Evolutionary conservation across 2,329 filamentous ascomycete species (phyloP), one percentile per base, ranked within the genome.

Genomic region (Rachicladosporium sp.): DNA sequence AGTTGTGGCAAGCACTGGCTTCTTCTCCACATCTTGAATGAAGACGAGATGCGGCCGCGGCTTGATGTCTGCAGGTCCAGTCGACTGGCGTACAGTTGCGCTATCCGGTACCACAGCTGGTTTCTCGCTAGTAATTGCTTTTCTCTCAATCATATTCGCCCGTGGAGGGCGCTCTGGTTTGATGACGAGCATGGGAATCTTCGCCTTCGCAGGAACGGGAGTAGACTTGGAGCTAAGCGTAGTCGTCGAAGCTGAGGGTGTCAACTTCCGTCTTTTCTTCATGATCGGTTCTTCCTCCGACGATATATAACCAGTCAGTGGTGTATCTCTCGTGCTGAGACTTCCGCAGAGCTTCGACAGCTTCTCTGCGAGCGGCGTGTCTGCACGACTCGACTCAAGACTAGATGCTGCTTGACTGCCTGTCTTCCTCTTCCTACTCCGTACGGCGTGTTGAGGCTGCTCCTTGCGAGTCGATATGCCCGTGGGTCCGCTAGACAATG

Each of bases 211-310:
- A 37, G 36, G 29, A 5, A 31, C 19, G 4, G 27, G 35, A 10
- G 27, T 27, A 9, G 19, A n/a, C n/a, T 11, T 11, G 10, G n/a
- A 8, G 13, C 12, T 31, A 10, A 23, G 36, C n/a, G 10, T 8
- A 6, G 27, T 29, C 15, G 12, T 30, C 19, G 4, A 10, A 15
- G 27, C 10, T n/a, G 27, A 12, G 10, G 15, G 33, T 10, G 10
- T 35, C 10, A 8, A 19, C 7, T 37, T 29, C 23, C 29, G 36
- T 8, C 29, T 10, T 12, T 19, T 15, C 10, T 32, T 31, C 10
- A n/a, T 11, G 9, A 37, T 13, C 2, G 36, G 36, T 11, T 32
- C 29, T 11, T 37, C 36, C 8, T 37, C 36, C 12, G 36, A 37
- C n/a, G 36, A 37, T 9, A 12, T 6, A 3, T 11, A 7, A 29